Evolutionary conservation across 2,329 filamentous ascomycete species (phyloP).

Genomic region (Neurospora crassa): DNA sequence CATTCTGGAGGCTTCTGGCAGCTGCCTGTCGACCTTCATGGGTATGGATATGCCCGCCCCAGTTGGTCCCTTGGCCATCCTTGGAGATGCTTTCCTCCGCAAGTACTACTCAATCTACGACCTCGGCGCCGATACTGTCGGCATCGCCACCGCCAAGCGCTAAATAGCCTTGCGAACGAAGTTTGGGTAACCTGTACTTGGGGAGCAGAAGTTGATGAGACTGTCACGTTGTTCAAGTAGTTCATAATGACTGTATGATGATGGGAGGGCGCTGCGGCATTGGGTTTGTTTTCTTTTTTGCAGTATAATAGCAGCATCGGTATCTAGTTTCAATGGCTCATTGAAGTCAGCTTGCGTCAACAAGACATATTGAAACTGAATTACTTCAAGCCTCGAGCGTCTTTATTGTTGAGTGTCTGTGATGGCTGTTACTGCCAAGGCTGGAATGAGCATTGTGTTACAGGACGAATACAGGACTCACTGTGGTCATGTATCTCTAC

Average conservation of each 20-base stretch:
- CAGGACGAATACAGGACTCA: neutral
- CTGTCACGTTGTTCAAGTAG: neutral
- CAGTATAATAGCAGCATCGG: neutral
- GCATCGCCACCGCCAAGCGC: constrained; percentile 73
- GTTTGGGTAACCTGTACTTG: neutral
- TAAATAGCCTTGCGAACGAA: constrained; percentile 8
- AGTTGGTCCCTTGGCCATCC: constrained; percentile 83
- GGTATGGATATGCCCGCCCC: constrained; percentile 89
- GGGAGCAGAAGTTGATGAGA: neutral
- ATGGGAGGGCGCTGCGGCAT: neutral
- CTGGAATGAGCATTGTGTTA: neutral
- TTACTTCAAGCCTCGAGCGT: neutral
- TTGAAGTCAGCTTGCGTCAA: neutral
- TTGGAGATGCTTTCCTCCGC: constrained; percentile 79
- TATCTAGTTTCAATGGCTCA: neutral
- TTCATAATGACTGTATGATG: neutral
- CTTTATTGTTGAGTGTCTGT: neutral
- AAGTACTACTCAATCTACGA: constrained; percentile 96
- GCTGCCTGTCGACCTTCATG: constrained; percentile 96
- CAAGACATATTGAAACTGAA: neutral
- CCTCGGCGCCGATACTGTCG: constrained; percentile 78
- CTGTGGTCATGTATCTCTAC: neutral
- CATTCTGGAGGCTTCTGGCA: constrained; percentile 89
- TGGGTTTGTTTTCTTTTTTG: constrained; percentile 1
- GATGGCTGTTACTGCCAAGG: neutral